Percentiles rank a stretch among this genome's conserved stretches.
Conservation (phyloP, 768 basidiomycete species). For the Chalciporus pseudorubinellus region DNA sequence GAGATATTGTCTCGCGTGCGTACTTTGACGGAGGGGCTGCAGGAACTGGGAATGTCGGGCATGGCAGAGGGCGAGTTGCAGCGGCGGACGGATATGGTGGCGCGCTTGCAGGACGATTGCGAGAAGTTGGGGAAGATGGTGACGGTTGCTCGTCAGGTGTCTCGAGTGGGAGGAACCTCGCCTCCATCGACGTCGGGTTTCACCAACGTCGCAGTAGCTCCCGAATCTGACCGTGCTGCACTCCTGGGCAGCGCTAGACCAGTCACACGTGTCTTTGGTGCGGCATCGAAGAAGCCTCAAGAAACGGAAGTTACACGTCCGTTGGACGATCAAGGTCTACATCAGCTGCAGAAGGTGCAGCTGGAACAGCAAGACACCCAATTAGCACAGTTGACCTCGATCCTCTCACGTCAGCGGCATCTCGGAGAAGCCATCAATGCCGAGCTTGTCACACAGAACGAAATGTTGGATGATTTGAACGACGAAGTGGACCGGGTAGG, state of each 20-base stretch:
- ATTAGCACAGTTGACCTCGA: slow-evolving; percentile 73
- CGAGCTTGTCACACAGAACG: slow-evolving; percentile 83
- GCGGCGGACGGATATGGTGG: slow-evolving; percentile 86
- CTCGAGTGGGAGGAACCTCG: slow-evolving; percentile 33
- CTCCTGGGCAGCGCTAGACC: slow-evolving; percentile 54
- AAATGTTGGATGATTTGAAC: slow-evolving; percentile 77
- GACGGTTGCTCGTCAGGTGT: slow-evolving; percentile 62
- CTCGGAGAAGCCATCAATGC: slow-evolving; percentile 82
- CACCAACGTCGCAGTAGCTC: slow-evolving; percentile 33
- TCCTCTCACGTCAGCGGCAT: slow-evolving; percentile 80
- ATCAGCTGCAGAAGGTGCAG: slow-evolving; percentile 76
- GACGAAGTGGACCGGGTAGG: slow-evolving; percentile 76
- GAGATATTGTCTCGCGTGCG: slow-evolving; percentile 74
- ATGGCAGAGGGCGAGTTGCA: slow-evolving; percentile 92
- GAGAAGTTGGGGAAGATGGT: slow-evolving; percentile 86
- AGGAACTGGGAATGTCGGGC: slow-evolving; percentile 60
- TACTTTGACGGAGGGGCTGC: slow-evolving; percentile 64
- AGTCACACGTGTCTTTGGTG: slow-evolving; percentile 79
- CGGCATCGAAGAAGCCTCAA: slow-evolving; percentile 48
- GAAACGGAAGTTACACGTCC: slow-evolving; percentile 88
- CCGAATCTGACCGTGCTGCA: slow-evolving; percentile 62
- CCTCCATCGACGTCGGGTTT: slow-evolving; percentile 29
- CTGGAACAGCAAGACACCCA: slow-evolving; percentile 84
- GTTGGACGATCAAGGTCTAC: slow-evolving; percentile 77
- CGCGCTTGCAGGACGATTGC: slow-evolving; percentile 85